These are phyloP conservation scores for Triticum turgidum DNA, from an alignment of 176 grass and related monocot genomes.

Conservation along the genomic window DNA sequence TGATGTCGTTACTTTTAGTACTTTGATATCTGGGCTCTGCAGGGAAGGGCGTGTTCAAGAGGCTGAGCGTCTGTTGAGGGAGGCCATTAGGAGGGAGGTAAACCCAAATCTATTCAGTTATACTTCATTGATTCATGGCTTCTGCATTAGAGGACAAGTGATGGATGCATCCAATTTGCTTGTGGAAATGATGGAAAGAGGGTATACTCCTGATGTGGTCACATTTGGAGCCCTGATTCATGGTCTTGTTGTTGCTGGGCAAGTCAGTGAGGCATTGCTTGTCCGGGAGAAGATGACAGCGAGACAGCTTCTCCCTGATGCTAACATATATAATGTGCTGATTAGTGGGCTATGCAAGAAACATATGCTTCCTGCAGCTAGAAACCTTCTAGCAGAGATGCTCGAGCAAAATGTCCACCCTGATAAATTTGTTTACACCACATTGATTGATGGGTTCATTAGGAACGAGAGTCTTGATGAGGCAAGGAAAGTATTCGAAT, in stretches of 20 bases:
- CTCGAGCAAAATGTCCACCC: conserved; percentile 63
- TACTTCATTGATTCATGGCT: conserved; percentile 67
- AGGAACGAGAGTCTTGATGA: conserved; percentile 67
- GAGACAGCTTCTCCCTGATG: conserved; percentile 56
- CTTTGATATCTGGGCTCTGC: conserved; percentile 63
- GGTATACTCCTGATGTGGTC: conserved; percentile 59
- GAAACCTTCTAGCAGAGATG: conserved; percentile 76
- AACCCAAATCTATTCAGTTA: conserved; percentile 61
- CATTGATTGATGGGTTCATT: conserved; percentile 81
- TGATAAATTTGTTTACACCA: conserved; percentile 87
- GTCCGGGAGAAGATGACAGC: conserved; percentile 69
- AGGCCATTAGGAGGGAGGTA: conserved; percentile 55
- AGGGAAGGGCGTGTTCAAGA: conserved; percentile 36
- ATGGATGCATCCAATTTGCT: conserved; percentile 56
- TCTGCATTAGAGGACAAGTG: conserved; percentile 46
- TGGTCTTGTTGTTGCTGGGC: conserved; percentile 57
- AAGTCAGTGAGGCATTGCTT: conserved; percentile 56
- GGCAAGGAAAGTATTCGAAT: conserved; percentile 69
- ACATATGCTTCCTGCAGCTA: conserved; percentile 75
- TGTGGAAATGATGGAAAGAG: conserved; percentile 65
- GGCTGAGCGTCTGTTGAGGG: conserved; percentile 55
- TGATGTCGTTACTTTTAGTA: conserved; percentile 68
- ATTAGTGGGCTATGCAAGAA: conserved; percentile 84
- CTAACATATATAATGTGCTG: conserved; percentile 76
- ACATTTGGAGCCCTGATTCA: conserved; percentile 71